Evolutionary conservation across 768 basidiomycete species (phyloP).

Genomic region (Kwoniella sp.): DNA sequence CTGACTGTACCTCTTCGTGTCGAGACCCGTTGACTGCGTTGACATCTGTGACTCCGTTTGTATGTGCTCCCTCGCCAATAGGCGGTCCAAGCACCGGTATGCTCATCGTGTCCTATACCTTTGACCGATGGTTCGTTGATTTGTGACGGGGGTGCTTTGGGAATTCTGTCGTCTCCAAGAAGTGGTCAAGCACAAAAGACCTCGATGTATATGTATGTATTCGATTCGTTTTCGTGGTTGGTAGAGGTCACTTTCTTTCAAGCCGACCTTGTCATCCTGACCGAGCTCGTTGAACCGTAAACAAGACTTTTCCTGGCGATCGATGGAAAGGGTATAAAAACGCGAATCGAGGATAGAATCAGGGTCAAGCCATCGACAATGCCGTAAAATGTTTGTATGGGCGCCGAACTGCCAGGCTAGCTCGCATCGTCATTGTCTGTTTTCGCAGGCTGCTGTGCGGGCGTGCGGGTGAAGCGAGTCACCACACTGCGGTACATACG

Average conservation of each 20-base stretch:
- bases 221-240: no score
- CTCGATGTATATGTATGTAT: not conserved
- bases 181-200: no score
- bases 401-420: no score
- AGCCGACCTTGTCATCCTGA: not conserved
- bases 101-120: slow-evolving; percentile 1
- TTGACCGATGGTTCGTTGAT: no score
- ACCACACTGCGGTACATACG: no score
- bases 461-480: no score
- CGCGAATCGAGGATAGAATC: not conserved
- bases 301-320: not conserved
- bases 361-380: not conserved
- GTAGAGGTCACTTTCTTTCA: no score
- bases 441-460: not conserved
- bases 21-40: no score
- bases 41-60: not conserved
- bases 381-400: no score
- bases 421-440: no score
- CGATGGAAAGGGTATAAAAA: not conserved
- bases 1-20: not conserved
- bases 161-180: no score
- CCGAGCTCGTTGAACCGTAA: not conserved
- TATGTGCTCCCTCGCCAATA: not conserved
- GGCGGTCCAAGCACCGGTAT: not conserved
- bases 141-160: no score